phyloP scores from a whole-genome alignment of 2,329 filamentous ascomycete genomes.

The Aureobasidium sp. region DNA sequence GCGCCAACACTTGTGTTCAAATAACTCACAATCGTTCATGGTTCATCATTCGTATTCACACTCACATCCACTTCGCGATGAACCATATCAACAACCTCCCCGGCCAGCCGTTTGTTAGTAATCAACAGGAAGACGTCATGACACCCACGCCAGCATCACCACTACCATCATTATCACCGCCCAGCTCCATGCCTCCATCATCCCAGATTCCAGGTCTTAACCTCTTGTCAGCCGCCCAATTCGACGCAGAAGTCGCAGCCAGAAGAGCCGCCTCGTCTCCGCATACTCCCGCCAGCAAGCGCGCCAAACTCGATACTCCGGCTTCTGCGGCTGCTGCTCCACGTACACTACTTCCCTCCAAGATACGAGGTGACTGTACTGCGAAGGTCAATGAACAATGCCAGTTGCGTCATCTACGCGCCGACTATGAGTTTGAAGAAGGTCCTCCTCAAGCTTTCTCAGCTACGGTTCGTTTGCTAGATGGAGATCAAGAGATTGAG shows the following conservation, averaged over 20 bases:
- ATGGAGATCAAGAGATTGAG: constrained; percentile 9
- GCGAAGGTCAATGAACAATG: constrained; percentile 14
- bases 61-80: background rate
- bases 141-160: background rate
- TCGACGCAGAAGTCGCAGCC: background rate
- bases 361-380: constrained; percentile 8
- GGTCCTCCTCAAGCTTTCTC: constrained; percentile 11
- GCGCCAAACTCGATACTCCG: background rate
- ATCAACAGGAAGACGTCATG: constrained; percentile 1
- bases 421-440: constrained; percentile 17
- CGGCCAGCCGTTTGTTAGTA: background rate
- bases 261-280: background rate
- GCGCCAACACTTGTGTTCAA: no score
- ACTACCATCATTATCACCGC: background rate
- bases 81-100: background rate
- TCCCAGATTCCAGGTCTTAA: constrained; percentile 12
- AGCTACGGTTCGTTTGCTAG: constrained; percentile 1
- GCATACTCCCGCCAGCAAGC: background rate
- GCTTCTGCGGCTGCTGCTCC: constrained; percentile 1
- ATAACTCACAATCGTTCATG: background rate
- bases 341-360: constrained; percentile 7
- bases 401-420: background rate
- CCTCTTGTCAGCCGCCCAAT: constrained; percentile 4
- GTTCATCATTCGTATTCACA: background rate
- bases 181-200: background rate